These are phyloP conservation scores for Dendryphion nanum DNA, from an alignment of 2,329 filamentous ascomycete species.

Conservation along the genomic window DNA sequence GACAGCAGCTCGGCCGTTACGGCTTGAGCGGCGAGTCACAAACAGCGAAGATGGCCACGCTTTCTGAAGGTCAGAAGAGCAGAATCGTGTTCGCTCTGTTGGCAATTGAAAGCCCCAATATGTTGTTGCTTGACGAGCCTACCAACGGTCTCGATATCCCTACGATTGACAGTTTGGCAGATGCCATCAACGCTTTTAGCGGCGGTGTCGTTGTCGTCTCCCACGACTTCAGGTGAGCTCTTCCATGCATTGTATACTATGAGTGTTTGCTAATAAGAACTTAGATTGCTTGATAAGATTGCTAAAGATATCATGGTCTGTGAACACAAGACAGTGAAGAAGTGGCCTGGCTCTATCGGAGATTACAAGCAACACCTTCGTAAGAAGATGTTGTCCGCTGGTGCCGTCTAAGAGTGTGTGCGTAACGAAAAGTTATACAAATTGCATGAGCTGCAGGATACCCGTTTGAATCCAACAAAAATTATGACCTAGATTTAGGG, in stretches of 20 bases:
- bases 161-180: constrained; percentile 94
- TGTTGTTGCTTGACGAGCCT: constrained; percentile 96
- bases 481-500: constrained; percentile 29
- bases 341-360: constrained; percentile 86
- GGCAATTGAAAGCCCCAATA: constrained; percentile 94
- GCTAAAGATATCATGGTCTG: constrained; percentile 99
- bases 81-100: constrained; percentile 97
- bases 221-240: constrained; percentile 91
- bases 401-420: constrained; percentile 66
- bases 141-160: constrained; percentile 99
- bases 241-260: background rate
- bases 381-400: constrained; percentile 94
- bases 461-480: constrained; percentile 27
- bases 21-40: constrained; percentile 90
- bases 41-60: constrained; percentile 94
- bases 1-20: constrained; percentile 93
- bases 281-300: constrained; percentile 97
- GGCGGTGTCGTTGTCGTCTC: constrained; percentile 97
- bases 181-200: constrained; percentile 94
- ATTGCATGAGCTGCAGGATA: constrained; percentile 27
- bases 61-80: constrained; percentile 96
- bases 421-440: constrained; percentile 18
- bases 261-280: constrained; percentile 31
- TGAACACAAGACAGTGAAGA: constrained; percentile 90
- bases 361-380: constrained; percentile 98